Evolutionary conservation across 257 asterid species (phyloP).

Genomic region (Nicotiana tomentosiformis): DNA sequence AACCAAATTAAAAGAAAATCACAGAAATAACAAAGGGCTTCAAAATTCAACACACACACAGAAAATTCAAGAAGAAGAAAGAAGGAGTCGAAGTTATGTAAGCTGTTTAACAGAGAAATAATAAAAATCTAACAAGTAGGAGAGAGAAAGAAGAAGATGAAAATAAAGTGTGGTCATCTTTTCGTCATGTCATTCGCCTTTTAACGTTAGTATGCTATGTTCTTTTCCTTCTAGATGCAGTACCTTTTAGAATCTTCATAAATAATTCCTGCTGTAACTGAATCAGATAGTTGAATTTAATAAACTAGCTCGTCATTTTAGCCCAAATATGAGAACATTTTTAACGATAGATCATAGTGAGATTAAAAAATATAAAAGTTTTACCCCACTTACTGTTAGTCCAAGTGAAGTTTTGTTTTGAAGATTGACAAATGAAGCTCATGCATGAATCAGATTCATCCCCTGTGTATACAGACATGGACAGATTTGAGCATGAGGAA

Average conservation of each 20-base stretch:
- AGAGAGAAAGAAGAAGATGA: conserved; percentile 13
- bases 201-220: neutral
- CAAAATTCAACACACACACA: neutral
- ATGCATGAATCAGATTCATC: no score
- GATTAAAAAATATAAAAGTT: neutral
- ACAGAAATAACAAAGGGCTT: neutral
- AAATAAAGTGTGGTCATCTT: conserved; percentile 47
- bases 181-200: conserved; percentile 22
- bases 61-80: neutral
- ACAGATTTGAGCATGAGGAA: no score
- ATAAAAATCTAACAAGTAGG: neutral
- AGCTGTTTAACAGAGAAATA: conserved; percentile 25
- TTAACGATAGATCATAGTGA: neutral
- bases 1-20: neutral
- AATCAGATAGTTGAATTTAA: neutral
- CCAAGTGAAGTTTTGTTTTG: no score
- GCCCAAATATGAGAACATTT: neutral
- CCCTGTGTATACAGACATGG: no score
- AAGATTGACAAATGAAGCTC: no score
- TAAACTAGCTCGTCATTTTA: neutral
- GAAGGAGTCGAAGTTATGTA: neutral
- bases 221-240: conserved; percentile 3
- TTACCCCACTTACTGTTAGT: neutral
- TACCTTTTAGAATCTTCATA: neutral
- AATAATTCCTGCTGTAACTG: neutral